Percentiles rank a stretch among this genome's conserved stretches.
Conservation (phyloP, 768 basidiomycete genomes). For the Boletus edulis region DNA sequence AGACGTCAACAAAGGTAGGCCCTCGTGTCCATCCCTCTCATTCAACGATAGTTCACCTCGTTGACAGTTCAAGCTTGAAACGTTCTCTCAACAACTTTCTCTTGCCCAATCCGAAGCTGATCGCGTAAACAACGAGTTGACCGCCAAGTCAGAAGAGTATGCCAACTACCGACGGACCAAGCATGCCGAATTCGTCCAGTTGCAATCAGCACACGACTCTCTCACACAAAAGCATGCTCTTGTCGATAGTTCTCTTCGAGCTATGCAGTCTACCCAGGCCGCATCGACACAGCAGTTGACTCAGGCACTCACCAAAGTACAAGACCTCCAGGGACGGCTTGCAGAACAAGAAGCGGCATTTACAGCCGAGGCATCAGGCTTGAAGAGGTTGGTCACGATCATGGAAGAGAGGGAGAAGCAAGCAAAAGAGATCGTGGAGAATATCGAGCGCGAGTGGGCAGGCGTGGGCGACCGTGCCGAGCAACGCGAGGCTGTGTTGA, state of each 20-base stretch:
- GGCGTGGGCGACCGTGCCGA: constrained; percentile 68
- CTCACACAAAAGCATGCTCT: constrained; percentile 66
- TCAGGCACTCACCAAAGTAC: constrained; percentile 71
- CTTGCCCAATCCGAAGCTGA: constrained; percentile 76
- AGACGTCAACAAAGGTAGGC: constrained; percentile 72
- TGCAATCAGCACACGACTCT: constrained; percentile 77
- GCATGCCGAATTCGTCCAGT: constrained; percentile 69
- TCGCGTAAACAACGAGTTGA: constrained; percentile 66
- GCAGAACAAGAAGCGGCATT: constrained; percentile 87
- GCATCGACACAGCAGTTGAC: constrained; percentile 73
- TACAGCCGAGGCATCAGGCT: constrained; percentile 67
- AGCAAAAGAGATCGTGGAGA: constrained; percentile 76
- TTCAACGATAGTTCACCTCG: neutral
- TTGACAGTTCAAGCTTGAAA: constrained; percentile 79
- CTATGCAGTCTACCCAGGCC: constrained; percentile 69
- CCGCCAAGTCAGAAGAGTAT: constrained; percentile 75
- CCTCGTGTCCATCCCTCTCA: neutral
- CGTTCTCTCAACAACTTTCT: constrained; percentile 76
- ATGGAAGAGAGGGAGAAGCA: constrained; percentile 89
- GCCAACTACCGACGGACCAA: constrained; percentile 79
- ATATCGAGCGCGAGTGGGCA: constrained; percentile 82
- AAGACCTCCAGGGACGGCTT: constrained; percentile 71
- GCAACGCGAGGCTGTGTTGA: constrained; percentile 60
- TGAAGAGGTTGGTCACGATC: constrained; percentile 74
- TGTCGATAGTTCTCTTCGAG: constrained; percentile 64